Evolutionary conservation across 208 protist species (phyloP), one percentile per base, ranked within the genome.

Genomic region (Trypanosoma platydactyli): DNA sequence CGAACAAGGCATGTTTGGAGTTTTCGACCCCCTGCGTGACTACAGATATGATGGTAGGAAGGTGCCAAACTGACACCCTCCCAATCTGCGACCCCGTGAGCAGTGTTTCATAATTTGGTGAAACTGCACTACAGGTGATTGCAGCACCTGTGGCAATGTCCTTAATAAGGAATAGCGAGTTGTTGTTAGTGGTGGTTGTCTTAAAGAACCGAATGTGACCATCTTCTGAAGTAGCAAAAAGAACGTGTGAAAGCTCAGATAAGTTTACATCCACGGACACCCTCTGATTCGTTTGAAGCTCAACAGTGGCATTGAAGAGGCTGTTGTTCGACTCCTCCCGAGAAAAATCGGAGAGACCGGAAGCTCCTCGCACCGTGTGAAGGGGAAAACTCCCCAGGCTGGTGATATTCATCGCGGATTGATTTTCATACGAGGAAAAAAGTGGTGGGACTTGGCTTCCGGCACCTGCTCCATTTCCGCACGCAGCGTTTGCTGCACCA

Each of bases 131-230:
- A 73, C 86, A 92, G 4, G 89, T 95, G 67, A 95, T 92, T 29
- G 89, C 79, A 35, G 79, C 86, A 1, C 84, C 82, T 13, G 86
- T 92, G 2, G 76, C 33, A 59, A 92, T 90, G 53, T 92, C 86
- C 52, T 84, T 84, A 1, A 95, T 25, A 24, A 92, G 46, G 18
- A 73, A 68, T 70, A 95, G 65, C 44, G 81, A 76, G 18, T 59
- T 78, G 4, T 72, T 42, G 24, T 74, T 79, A 30, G 72, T 60
- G 0, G 74, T 68, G 33, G 72, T 60, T 0, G 74, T 68, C 62
- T 91, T 84, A 66, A 95, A 91, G 62, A 95, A 91, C 29, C 86
- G 86, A 20, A 95, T 79, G 67, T 91, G 84, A 3, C 89, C 89
- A 57, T 95, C 89, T 38, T 95, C 89, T 38, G 84, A 91, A 5